Percentiles rank a stretch among this genome's conserved stretches.
These are phyloP conservation scores for Persicaria tinctoria DNA, from an alignment of 148 eudicot species.

Conservation along the genomic window DNA sequence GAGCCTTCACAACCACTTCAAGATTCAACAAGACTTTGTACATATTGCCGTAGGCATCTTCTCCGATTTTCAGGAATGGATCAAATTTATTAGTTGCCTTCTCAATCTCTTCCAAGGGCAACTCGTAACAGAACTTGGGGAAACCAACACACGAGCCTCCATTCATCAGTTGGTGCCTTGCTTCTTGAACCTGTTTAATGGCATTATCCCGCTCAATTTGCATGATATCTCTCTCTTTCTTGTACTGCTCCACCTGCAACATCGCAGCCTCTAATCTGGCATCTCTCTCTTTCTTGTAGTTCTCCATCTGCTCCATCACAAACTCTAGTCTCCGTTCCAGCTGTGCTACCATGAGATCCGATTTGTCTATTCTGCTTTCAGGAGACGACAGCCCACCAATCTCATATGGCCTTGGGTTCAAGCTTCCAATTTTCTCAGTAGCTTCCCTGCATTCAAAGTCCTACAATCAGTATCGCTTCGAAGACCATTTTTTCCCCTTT, in stretches of 20 bases:
- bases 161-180: slow-evolving; percentile 29
- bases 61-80: slow-evolving; percentile 59
- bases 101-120: slow-evolving; percentile 60
- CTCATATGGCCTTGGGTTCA: neutral
- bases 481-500: neutral
- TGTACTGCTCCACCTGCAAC: slow-evolving; percentile 47
- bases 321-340: slow-evolving; percentile 55
- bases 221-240: slow-evolving; percentile 31
- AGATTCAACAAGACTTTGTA: slow-evolving; percentile 55
- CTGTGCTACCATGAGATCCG: slow-evolving; percentile 35
- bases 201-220: slow-evolving; percentile 32
- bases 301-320: slow-evolving; percentile 51
- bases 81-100: slow-evolving; percentile 57
- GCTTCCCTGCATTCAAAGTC: neutral
- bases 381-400: slow-evolving; percentile 20
- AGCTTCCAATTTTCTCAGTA: neutral
- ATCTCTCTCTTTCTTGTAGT: slow-evolving; percentile 48
- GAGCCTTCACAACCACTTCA: slow-evolving; percentile 69
- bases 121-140: slow-evolving; percentile 41
- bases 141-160: slow-evolving; percentile 26
- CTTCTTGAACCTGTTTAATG: slow-evolving; percentile 41
- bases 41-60: slow-evolving; percentile 72
- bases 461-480: neutral
- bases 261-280: slow-evolving; percentile 30
- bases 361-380: slow-evolving; percentile 38